Base-by-base conservation (phyloP, 805 yeast genomes). In the Pichia scutulata region DNA sequence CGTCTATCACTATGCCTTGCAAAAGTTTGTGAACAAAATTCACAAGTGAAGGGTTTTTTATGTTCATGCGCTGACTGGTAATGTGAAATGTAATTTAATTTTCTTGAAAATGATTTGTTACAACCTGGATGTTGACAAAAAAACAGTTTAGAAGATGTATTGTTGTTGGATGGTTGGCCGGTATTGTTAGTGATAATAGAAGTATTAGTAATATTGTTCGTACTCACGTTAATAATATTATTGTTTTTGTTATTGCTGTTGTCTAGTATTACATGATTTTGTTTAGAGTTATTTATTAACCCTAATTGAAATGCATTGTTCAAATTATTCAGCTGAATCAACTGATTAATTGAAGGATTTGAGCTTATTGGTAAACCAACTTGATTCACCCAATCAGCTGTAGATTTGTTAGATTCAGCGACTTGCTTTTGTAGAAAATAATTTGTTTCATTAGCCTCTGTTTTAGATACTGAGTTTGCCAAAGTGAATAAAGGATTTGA, bases 1-100 rank as follows among this genome's bases (percentile, higher is more conserved):
- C 67, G 54, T 42, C 68, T 53, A 50, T 67, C 70, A 44, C 63
- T 58, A 49, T 64, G 69, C 47, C 70, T 55, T n/a, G 70, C 68
- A 50, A 67, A 67, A 14, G 46, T 46, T 49, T 60, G 61, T 14
- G 55, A 49, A 50, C 70, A 67, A n/a, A 52, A 46, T 21, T 57
- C 48, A 49, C 70, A 67, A 39, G 52, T 46, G 46, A 64, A 67
- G 14, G 69, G 69, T 47, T 67, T 67, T 44, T 60, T 59, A 47
- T 64, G 66, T 47, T 63, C 65, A 51, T 67, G 70, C 2, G 62
- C 52, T 13, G 70, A 67, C 44, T 64, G 65, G 33, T 58, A 55
- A 50, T 67, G 70, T 12, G 70, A 66, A 33, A 62, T 59, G 39
- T 63, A 57, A 49, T 67, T 67, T 64, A 67, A 58, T 47, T 63